Evolutionary conservation across 306 rosid genomes (phyloP).

Genomic region (Sicyos edulis): DNA sequence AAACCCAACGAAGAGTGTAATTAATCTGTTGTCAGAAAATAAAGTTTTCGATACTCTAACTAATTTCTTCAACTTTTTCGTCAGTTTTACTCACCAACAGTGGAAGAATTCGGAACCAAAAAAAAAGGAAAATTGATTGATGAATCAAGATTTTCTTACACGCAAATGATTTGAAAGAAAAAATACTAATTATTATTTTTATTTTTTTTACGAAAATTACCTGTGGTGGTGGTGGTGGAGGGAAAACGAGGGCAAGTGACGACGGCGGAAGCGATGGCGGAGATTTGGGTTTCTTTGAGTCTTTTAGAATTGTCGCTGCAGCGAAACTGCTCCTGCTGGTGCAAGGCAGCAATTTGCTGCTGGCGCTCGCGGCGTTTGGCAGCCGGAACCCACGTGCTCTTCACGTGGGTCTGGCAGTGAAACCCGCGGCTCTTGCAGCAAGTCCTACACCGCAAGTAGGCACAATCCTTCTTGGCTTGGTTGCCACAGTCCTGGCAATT

Average conservation of each 20-base stretch:
- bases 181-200: too few relatives aligned
- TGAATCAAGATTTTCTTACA: conserved; percentile 10
- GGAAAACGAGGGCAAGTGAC: too few relatives aligned
- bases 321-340: conserved; percentile 22
- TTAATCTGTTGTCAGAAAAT: conserved; percentile 18
- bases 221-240: conserved; percentile 47
- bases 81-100: too few relatives aligned
- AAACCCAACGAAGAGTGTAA: conserved; percentile 9
- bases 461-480: conserved; percentile 90
- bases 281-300: conserved; percentile 41
- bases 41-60: conserved; percentile 19
- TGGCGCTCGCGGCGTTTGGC: conserved; percentile 88
- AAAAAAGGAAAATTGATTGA: not conserved
- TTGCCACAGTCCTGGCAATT: conserved; percentile 96
- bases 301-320: conserved; percentile 36
- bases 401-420: conserved; percentile 86
- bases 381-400: conserved; percentile 98
- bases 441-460: conserved; percentile 75
- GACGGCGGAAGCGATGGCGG: conserved; percentile 14
- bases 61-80: not conserved
- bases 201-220: conserved; percentile 24
- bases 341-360: conserved; percentile 51
- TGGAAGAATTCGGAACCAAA: too few relatives aligned
- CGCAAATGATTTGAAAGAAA: conserved; percentile 16
- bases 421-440: conserved; percentile 97